Percentiles rank a stretch among this genome's conserved stretches.
phyloP scores from a whole-genome alignment of 2,329 filamentous ascomycete genomes.

The Pestalotiopsis fici region DNA sequence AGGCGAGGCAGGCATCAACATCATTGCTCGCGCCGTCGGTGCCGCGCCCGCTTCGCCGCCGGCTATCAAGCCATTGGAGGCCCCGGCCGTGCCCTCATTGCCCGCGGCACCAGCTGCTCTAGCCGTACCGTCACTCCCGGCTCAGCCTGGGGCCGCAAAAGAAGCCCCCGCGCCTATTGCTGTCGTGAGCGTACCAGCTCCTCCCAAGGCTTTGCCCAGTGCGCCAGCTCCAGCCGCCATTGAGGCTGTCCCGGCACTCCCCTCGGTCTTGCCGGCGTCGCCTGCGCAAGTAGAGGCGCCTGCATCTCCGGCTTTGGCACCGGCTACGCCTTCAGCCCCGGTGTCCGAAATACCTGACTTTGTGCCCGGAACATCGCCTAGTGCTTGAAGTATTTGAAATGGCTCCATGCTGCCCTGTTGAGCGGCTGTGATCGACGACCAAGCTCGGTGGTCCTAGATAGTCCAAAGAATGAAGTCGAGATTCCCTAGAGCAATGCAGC shows the following conservation, averaged over 20 bases:
- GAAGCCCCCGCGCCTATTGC: not conserved
- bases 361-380: not conserved
- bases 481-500: not conserved
- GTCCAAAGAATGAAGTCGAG: not conserved
- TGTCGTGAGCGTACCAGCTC: not conserved
- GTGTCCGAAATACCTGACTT: not conserved
- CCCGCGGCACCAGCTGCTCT: not conserved
- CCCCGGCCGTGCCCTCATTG: not conserved
- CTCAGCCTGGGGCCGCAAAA: not conserved
- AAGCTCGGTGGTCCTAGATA: not conserved
- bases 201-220: not conserved
- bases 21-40: slow-evolving; percentile 6
- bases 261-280: not conserved
- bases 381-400: not conserved
- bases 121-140: not conserved
- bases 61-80: not conserved
- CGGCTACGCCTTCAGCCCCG: not conserved
- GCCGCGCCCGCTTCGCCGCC: not conserved
- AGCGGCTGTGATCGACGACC: not conserved
- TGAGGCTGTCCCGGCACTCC: not conserved
- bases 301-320: not conserved
- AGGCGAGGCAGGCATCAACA: slow-evolving; percentile 20
- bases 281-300: not conserved
- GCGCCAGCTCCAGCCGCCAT: not conserved
- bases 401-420: too few species aligned